Percentiles rank a stretch among this genome's conserved stretches.
phyloP scores from a whole-genome alignment of 495 filamentous ascomycete species.

The Penicillium cinerascens region DNA sequence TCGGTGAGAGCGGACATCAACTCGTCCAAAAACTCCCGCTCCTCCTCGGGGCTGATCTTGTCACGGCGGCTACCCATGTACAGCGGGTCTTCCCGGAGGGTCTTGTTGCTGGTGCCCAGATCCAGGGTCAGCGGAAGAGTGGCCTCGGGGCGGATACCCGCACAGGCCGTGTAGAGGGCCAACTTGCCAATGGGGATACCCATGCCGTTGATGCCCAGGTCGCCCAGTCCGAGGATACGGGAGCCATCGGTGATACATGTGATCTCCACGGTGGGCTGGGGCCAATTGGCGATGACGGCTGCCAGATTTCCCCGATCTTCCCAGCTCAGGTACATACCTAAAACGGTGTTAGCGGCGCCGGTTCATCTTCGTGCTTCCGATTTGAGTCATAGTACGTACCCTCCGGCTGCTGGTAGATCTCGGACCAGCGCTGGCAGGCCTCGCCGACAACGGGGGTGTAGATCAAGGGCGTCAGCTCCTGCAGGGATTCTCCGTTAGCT shows the following conservation, averaged over 20 bases:
- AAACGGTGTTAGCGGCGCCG: constrained; percentile 24
- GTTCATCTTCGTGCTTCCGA: constrained; percentile 22
- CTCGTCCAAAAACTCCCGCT: constrained; percentile 93
- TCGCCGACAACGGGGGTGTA: constrained; percentile 98
- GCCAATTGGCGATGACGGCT: constrained; percentile 86
- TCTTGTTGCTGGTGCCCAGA: constrained; percentile 86
- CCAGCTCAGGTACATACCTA: constrained; percentile 84
- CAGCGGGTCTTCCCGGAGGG: constrained; percentile 82
- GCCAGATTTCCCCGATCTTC: constrained; percentile 80
- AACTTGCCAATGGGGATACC: constrained; percentile 97
- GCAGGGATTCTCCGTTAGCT: constrained; percentile 18
- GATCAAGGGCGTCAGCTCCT: constrained; percentile 88
- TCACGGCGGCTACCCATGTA: constrained; percentile 87
- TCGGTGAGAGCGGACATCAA: constrained; percentile 90
- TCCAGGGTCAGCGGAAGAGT: constrained; percentile 92
- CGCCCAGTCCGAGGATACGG: constrained; percentile 90
- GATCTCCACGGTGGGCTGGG: constrained; percentile 82
- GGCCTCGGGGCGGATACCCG: constrained; percentile 88
- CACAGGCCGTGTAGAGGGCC: constrained; percentile 90
- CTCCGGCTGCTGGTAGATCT: constrained; percentile 93
- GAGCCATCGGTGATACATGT: constrained; percentile 97
- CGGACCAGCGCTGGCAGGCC: constrained; percentile 91
- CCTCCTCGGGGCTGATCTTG: constrained; percentile 76
- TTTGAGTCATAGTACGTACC: constrained; percentile 44
- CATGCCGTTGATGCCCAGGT: constrained; percentile 96